Percentiles rank a stretch among this genome's conserved stretches.
These are phyloP conservation scores for Colletotrichum orchidophilum DNA, from an alignment of 2,329 filamentous ascomycete species.

Conservation along the genomic window DNA sequence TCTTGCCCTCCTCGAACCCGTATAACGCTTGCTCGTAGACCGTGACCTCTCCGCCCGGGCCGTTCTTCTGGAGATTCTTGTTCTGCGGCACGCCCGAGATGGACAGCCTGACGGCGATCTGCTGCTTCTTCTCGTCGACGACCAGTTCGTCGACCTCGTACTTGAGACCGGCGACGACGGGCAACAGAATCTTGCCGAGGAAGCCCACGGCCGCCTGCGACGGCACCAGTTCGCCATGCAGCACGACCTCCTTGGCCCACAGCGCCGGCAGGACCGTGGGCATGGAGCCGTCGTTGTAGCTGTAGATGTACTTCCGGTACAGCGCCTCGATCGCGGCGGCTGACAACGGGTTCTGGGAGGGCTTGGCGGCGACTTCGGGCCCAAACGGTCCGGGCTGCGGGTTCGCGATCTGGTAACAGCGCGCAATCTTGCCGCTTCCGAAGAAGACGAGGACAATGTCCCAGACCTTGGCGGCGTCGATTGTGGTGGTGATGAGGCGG, in stretches of 20 bases:
- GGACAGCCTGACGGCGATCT: constrained; percentile 3
- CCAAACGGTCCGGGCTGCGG: neutral
- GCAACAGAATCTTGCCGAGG: neutral
- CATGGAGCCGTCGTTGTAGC: constrained; percentile 10
- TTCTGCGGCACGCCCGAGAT: constrained; percentile 15
- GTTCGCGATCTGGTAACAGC: constrained; percentile 9
- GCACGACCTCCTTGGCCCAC: neutral
- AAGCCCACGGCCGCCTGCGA: neutral
- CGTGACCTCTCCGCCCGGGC: neutral
- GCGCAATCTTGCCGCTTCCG: constrained; percentile 2
- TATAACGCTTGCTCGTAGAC: constrained; percentile 10
- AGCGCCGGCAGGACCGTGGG: neutral
- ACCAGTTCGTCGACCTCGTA: constrained; percentile 13
- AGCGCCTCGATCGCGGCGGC: neutral
- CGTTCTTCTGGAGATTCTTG: constrained; percentile 1
- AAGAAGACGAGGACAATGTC: constrained; percentile 14
- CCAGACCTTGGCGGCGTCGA: neutral
- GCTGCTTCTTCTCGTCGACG: constrained; percentile 13
- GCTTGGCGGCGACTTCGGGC: neutral
- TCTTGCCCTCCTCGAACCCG: neutral
- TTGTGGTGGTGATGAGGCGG: neutral
- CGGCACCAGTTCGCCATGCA: neutral
- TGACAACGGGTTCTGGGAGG: neutral
- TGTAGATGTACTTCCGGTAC: constrained; percentile 15
- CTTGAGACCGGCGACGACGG: constrained; percentile 10